phyloP scores from a whole-genome alignment of 768 basidiomycete genomes.

The Amanita pallidorosea region DNA sequence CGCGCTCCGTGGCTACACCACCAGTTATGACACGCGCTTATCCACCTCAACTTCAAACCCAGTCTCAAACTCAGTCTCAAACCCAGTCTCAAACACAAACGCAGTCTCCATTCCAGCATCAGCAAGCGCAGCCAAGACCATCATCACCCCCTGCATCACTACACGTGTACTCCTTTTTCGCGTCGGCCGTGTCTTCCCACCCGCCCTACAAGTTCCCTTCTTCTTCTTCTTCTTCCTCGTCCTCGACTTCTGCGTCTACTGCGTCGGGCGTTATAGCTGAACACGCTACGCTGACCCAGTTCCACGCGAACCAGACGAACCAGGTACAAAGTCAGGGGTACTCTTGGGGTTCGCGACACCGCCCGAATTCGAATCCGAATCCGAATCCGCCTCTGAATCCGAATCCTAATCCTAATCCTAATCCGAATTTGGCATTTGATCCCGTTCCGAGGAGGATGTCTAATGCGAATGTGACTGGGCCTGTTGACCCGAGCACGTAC shows the following conservation, averaged over 20 bases:
- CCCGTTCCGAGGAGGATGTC: not conserved
- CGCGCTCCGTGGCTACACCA: not conserved
- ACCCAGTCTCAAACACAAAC: not conserved
- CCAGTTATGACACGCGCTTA: no score
- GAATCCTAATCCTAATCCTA: not conserved
- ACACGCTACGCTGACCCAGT: not conserved
- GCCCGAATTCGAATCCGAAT: not conserved
- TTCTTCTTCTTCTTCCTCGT: not conserved
- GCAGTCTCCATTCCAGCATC: not conserved
- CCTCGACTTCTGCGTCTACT: not conserved
- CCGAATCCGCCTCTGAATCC: not conserved
- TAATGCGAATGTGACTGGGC: not conserved
- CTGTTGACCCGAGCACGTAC: not conserved
- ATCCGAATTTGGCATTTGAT: not conserved
- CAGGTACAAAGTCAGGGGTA: not conserved
- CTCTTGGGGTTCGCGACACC: not conserved
- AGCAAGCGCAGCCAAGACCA: not conserved
- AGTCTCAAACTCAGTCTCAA: not conserved
- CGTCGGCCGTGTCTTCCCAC: not conserved
- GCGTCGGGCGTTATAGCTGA: not conserved
- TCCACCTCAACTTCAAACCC: not conserved
- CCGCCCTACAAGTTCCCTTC: conserved; percentile 3
- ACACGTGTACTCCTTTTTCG: conserved; percentile 2
- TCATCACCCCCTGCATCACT: not conserved
- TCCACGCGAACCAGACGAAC: not conserved